phyloP scores from a whole-genome alignment of 768 basidiomycete genomes.

The Leccinum olivaceopallidum region DNA sequence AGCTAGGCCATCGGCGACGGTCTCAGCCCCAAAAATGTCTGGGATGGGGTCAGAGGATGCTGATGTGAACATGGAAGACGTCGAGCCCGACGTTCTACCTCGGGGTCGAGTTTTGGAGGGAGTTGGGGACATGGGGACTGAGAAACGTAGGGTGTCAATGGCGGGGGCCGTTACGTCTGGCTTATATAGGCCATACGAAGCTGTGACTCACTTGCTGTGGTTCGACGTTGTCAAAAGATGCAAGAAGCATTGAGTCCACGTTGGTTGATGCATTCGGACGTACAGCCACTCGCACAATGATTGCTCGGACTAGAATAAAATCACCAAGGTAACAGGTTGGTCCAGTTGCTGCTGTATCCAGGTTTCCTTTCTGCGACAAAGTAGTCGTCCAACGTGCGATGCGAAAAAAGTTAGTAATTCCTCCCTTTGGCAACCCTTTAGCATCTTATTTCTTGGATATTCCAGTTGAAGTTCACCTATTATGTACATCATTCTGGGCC shows the following conservation, averaged over 20 bases:
- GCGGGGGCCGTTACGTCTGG: neutral
- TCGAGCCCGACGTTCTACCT: neutral
- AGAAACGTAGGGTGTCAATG: neutral
- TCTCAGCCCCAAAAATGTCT: neutral
- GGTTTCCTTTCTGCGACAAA: too few relatives aligned
- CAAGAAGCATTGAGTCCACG: neutral
- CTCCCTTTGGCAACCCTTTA: too few relatives aligned
- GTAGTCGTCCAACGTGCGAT: too few relatives aligned
- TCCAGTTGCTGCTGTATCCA: neutral
- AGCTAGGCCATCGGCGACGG: constrained; percentile 14
- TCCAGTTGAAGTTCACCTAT: too few relatives aligned
- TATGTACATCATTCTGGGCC: too few relatives aligned
- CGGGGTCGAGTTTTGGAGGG: neutral
- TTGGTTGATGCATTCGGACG: neutral
- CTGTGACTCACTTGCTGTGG: constrained; percentile 8
- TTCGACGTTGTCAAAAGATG: neutral
- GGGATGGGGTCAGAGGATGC: neutral
- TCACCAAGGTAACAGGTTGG: neutral
- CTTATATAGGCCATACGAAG: constrained; percentile 18
- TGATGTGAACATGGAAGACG: neutral
- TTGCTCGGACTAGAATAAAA: neutral
- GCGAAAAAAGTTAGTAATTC: too few relatives aligned
- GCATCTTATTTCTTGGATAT: too few relatives aligned
- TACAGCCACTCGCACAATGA: neutral
- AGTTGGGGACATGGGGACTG: neutral